Base-by-base conservation (phyloP, 164 flowering plant species). In the Magnolia kwangsiensis region DNA sequence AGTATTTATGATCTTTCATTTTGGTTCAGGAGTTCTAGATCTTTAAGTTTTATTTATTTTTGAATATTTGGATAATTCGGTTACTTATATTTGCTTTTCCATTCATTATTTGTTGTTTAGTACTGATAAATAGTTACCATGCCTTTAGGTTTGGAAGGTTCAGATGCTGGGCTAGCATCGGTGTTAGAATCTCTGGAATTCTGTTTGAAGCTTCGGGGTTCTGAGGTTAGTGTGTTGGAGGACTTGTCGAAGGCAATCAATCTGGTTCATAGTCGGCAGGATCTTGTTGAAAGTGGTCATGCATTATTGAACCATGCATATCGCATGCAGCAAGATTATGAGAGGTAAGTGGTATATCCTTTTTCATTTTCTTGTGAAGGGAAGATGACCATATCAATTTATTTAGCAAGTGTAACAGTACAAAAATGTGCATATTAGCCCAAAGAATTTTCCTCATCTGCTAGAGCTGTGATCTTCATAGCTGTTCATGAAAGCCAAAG, bases 271-370 rank as follows among this genome's bases (percentile, higher is more conserved):
- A 81, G 82, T 75, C 87, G 94, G 21, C 85, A 83, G 67, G 90
- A 89, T 86, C 92, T 96, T 73, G 96, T 89, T 82, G 92, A 94
- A 85, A 94, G 98, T 86, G 96, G 98, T 75, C 98, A 86, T 87
- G 79, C 93, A 49, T 84, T 92, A 83, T 78, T 96, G 78, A 90
- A 86, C 78, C 98, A 93, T 83, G 98, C 98, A 73, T 87, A 88
- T 72, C 92, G 86, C 80, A 90, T 90, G 63, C 94, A 89, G 75
- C 93, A 91, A 84, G 98, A 93, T 76, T 92, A 89, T 85, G 97
- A 93, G 80, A 90, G 99, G 99, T 94, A 84, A 79, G 51, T 70
- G 16, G n/a, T 45, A 9, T 68, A 29, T 67, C 19, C 3, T 18
- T 55, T 50, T 3, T 2, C 49, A n/a, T 50, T 50, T 31, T 49